Evolutionary conservation across 495 filamentous ascomycete species (phyloP), one percentile per base, ranked within the genome.

Genomic region (Amorphotheca resinae): DNA sequence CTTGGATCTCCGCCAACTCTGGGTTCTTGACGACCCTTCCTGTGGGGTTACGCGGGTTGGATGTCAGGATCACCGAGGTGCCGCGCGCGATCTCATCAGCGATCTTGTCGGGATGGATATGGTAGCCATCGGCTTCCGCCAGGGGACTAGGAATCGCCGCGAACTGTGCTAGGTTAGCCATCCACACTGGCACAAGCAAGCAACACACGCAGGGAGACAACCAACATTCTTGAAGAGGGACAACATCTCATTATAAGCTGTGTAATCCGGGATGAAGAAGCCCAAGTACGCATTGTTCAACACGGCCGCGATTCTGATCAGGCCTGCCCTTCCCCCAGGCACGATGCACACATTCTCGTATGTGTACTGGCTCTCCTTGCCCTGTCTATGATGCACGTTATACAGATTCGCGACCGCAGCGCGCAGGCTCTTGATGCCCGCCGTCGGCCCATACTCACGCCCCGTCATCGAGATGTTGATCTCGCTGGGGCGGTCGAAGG

Each of bases 331-430:
- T 20, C 89, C 89, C 60, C 89, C 89, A 31, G 89, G 89, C 3
- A 96, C 89, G 56, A 96, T 93, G 62, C 84, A 87, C n/a, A 95
- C 89, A 63, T 96, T 95, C 66, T 95, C 89, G 81, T 86, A 94
- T n/a, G 82, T 87, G 59, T 96, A 95, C 62, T 93, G 70, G 59
- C 82, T 88, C n/a, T 70, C 66, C 64, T 91, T 87, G 45, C 82
- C 84, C 62, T 88, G 67, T 33, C 89, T 78, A 56, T 95, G 87
- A 61, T 93, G 86, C 56, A 76, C 79, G 55, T 96, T 95, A 69
- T 96, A 96, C 44, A 96, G 72, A 39, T 76, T 72, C 23, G 89
- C 89, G n/a, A 96, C 86, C 11, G 89, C 89, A 46, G 83, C 79
- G 38, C 89, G 71, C 43, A 96, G 68, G 17, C 83, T 77, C 70